Percentiles rank a stretch among this genome's conserved stretches.
Conservation (phyloP, 345 rosid species). For the Citrus medica region DNA sequence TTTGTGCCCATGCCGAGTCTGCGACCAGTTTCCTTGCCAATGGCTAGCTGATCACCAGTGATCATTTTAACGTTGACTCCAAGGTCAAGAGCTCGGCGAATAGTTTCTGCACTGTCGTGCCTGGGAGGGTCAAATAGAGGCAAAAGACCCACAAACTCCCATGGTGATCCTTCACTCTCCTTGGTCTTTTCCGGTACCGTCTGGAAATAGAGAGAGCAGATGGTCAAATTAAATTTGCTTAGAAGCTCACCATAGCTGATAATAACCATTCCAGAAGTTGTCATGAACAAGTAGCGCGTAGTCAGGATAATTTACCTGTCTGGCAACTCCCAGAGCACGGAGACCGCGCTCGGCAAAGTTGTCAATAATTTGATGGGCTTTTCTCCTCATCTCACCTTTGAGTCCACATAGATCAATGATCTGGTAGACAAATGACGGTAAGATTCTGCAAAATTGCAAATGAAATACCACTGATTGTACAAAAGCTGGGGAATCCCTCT, state of each 20-base stretch:
- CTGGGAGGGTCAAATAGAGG: conserved; percentile 95
- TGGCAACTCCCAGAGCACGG: conserved; percentile 73
- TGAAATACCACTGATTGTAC: background rate
- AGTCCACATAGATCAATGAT: conserved; percentile 77
- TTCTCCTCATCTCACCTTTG: conserved; percentile 45
- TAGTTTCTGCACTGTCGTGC: conserved; percentile 83
- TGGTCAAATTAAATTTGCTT: background rate
- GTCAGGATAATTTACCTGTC: conserved; percentile 46
- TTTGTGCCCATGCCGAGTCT: conserved; percentile 91
- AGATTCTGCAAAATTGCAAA: background rate
- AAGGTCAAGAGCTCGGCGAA: conserved; percentile 71
- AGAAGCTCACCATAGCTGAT: background rate
- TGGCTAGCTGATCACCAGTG: conserved; percentile 88
- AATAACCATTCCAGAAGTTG: background rate
- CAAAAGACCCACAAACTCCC: conserved; percentile 91
- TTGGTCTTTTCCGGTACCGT: conserved; percentile 65
- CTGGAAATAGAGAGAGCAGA: conserved; percentile 25
- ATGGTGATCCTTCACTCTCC: conserved; percentile 67
- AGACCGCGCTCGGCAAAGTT: conserved; percentile 81
- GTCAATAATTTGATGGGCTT: conserved; percentile 59
- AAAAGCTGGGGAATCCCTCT: background rate
- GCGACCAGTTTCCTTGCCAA: conserved; percentile 84
- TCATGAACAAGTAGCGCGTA: background rate
- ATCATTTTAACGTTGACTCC: conserved; percentile 92
- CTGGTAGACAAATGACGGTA: conserved; percentile 21